phyloP scores from a whole-genome alignment of 1,284 basidiomycete species.

The Cutaneotrichosporon dermatis region DNA sequence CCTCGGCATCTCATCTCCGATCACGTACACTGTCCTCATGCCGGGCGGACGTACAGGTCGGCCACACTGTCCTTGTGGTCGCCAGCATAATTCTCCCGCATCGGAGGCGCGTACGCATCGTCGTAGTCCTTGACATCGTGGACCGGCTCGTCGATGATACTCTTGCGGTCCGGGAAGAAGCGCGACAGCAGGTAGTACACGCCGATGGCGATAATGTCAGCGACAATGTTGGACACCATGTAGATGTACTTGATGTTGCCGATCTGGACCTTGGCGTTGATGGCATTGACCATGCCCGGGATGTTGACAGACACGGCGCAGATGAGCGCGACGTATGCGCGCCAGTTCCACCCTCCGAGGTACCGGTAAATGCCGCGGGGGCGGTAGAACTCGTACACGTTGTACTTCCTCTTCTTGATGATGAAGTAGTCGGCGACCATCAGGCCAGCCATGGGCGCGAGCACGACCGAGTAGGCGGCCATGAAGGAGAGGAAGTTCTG shows the following conservation, averaged over 20 bases:
- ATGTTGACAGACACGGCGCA: constrained; percentile 74
- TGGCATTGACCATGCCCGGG: constrained; percentile 53
- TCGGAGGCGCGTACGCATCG: too few species aligned
- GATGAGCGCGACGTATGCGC: constrained; percentile 52
- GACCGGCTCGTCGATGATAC: constrained; percentile 60
- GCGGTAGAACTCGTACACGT: constrained; percentile 39
- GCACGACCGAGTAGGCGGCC: constrained; percentile 41
- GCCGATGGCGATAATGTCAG: constrained; percentile 53
- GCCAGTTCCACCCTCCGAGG: constrained; percentile 62
- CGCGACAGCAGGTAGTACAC: constrained; percentile 61
- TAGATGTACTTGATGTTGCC: constrained; percentile 55
- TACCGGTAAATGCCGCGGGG: constrained; percentile 39
- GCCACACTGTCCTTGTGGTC: too few species aligned
- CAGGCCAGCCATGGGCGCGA: constrained; percentile 39
- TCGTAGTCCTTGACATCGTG: constrained; percentile 27
- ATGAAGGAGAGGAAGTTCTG: constrained; percentile 36
- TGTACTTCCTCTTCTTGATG: constrained; percentile 29
- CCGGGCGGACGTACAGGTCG: too few species aligned
- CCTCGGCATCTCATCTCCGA: too few species aligned
- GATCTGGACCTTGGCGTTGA: constrained; percentile 53
- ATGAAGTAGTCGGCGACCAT: constrained; percentile 39
- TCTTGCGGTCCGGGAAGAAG: constrained; percentile 58
- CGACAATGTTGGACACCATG: constrained; percentile 46
- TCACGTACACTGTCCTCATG: too few species aligned
- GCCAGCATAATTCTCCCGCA: too few species aligned